These are phyloP conservation scores for Diacronema lutheri DNA, from an alignment of 78 protist genomes.

Conservation along the genomic window DNA sequence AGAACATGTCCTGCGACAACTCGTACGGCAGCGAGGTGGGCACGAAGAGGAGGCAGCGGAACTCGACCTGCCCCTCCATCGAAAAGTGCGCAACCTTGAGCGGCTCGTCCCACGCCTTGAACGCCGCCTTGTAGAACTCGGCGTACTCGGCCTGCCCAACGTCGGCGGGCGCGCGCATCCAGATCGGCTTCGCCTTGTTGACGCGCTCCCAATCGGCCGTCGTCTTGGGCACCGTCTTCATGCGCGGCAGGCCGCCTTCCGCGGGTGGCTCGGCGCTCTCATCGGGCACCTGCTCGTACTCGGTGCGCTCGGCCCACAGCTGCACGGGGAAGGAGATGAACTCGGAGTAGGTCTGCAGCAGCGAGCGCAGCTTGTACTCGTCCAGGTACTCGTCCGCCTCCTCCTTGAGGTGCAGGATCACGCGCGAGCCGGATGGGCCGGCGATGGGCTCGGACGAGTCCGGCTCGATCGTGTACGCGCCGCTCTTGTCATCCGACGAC, in stretches of 20 bases:
- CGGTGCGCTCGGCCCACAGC: conserved; percentile 55
- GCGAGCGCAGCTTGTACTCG: conserved; percentile 49
- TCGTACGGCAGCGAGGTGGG: conserved; percentile 81
- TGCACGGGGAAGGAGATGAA: conserved; percentile 94
- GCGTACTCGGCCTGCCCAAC: background rate
- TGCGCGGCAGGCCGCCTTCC: too few species aligned
- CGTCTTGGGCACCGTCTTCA: conserved; percentile 32
- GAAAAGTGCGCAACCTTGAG: conserved; percentile 79
- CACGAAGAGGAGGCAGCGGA: conserved; percentile 86
- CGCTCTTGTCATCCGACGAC: conserved; percentile 71
- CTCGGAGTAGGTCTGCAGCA: conserved; percentile 84
- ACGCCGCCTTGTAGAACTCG: conserved; percentile 83
- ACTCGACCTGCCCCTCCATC: conserved; percentile 84
- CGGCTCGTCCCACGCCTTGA: conserved; percentile 58
- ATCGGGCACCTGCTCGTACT: conserved; percentile 38
- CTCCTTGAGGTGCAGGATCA: background rate
- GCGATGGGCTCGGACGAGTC: background rate
- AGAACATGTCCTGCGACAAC: conserved; percentile 58
- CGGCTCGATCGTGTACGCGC: conserved; percentile 35
- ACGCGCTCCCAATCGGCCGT: conserved; percentile 59
- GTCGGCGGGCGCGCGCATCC: conserved; percentile 82
- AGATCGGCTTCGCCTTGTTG: conserved; percentile 89
- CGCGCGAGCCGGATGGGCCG: background rate
- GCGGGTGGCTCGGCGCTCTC: too few species aligned
- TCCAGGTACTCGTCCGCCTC: conserved; percentile 78